phyloP scores from a whole-genome alignment of 768 basidiomycete genomes.

The Tricholoma matsutake region DNA sequence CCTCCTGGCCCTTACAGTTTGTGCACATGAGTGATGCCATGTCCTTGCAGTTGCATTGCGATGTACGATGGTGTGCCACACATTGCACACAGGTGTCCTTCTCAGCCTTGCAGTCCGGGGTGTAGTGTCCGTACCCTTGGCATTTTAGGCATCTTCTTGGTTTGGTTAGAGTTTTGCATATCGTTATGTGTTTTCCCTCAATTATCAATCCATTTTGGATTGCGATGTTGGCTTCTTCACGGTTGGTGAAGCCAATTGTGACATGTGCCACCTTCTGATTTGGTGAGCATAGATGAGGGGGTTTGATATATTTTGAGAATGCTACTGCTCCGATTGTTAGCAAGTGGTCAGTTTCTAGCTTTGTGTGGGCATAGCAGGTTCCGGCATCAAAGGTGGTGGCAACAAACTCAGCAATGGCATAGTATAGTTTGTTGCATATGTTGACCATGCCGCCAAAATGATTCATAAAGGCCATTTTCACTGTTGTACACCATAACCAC shows the following conservation, averaged over 20 bases:
- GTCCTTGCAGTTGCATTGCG: not conserved
- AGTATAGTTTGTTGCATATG: conserved; percentile 1
- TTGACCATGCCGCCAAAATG: not conserved
- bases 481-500: not conserved
- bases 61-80: not conserved
- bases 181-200: conserved; percentile 7
- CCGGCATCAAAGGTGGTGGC: conserved; percentile 14
- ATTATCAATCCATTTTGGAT: conserved; percentile 14
- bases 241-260: conserved; percentile 16
- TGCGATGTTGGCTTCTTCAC: conserved; percentile 20
- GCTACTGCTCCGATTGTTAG: conserved; percentile 4
- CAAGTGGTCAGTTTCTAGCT: conserved; percentile 14
- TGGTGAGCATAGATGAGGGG: conserved; percentile 1
- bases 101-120: not conserved
- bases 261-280: conserved; percentile 22
- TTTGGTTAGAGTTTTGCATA: conserved; percentile 15
- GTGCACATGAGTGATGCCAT: not conserved
- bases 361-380: not conserved
- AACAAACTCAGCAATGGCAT: conserved; percentile 20
- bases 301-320: no score
- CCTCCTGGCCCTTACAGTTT: not conserved
- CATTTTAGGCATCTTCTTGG: no score
- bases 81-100: not conserved
- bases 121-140: no score
- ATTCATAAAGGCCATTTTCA: not conserved